Percentiles rank a stretch among this genome's conserved stretches.
phyloP scores from a whole-genome alignment of 495 filamentous ascomycete species.

The Neurospora tetrasperma region DNA sequence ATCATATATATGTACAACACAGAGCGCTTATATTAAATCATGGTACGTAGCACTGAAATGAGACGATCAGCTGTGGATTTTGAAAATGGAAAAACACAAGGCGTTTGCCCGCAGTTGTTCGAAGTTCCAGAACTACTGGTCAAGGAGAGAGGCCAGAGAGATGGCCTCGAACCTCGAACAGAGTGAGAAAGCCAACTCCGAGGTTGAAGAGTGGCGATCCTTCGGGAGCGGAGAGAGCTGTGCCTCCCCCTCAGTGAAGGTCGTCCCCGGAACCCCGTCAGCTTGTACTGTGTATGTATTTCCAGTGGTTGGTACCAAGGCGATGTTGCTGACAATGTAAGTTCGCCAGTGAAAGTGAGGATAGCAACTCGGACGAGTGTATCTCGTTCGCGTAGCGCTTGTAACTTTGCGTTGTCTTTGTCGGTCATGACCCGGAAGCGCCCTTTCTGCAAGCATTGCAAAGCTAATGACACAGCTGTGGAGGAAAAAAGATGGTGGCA shows the following conservation, averaged over 20 bases:
- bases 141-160: not conserved
- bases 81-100: not conserved
- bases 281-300: not conserved
- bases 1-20: not conserved
- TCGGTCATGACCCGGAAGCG: not conserved
- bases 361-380: not conserved
- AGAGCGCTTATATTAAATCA: not conserved
- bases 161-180: not conserved
- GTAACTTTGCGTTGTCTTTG: too few relatives aligned
- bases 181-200: not conserved
- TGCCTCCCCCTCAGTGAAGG: not conserved
- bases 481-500: not conserved
- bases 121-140: not conserved
- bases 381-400: not conserved
- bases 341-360: not conserved
- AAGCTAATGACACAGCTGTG: not conserved
- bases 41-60: not conserved
- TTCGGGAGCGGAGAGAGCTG: not conserved
- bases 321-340: not conserved
- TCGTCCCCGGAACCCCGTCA: not conserved
- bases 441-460: not conserved
- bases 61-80: not conserved
- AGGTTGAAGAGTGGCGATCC: not conserved
- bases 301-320: not conserved
- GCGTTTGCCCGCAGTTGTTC: not conserved